These are phyloP conservation scores for Gentiana macrophylla DNA, from an alignment of 257 asterid species.

Conservation along the genomic window DNA sequence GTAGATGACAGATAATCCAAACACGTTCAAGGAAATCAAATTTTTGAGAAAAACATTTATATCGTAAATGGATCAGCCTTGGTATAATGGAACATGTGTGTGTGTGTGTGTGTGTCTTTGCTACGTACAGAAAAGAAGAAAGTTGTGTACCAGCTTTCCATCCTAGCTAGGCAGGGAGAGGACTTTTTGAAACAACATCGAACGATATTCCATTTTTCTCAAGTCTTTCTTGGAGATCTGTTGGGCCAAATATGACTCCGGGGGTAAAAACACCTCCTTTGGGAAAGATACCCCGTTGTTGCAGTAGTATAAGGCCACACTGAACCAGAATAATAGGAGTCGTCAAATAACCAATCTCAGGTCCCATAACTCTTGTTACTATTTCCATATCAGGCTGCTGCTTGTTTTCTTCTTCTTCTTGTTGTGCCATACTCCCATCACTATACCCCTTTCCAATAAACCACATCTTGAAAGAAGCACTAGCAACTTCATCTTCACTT, in stretches of 20 bases:
- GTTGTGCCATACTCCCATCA: conserved; percentile 26
- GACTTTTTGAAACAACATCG: conserved; percentile 56
- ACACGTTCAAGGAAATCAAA: no score
- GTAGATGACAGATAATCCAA: no score
- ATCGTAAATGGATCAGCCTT: no score
- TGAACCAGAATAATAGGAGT: conserved; percentile 75
- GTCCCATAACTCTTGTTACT: conserved; percentile 78
- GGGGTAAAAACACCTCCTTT: conserved; percentile 86
- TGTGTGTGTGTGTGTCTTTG: no score
- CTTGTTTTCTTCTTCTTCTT: conserved; percentile 24
- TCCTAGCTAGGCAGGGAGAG: conserved; percentile 14
- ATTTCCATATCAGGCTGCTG: conserved; percentile 68
- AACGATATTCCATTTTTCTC: conserved; percentile 73
- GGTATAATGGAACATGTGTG: no score
- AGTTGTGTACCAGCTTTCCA: background rate
- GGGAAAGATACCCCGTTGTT: conserved; percentile 47
- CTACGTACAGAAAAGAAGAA: no score
- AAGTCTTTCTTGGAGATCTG: conserved; percentile 60
- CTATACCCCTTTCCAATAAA: conserved; percentile 73
- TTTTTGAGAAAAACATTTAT: no score
- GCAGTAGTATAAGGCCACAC: conserved; percentile 55
- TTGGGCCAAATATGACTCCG: conserved; percentile 75
- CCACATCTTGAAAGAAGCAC: conserved; percentile 88
- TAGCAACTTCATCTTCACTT: conserved; percentile 66
- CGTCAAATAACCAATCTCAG: conserved; percentile 83